Evolutionary conservation across 176 grass and related monocot species (phyloP), one percentile per base, ranked within the genome.

Genomic region (Musa itinerans): DNA sequence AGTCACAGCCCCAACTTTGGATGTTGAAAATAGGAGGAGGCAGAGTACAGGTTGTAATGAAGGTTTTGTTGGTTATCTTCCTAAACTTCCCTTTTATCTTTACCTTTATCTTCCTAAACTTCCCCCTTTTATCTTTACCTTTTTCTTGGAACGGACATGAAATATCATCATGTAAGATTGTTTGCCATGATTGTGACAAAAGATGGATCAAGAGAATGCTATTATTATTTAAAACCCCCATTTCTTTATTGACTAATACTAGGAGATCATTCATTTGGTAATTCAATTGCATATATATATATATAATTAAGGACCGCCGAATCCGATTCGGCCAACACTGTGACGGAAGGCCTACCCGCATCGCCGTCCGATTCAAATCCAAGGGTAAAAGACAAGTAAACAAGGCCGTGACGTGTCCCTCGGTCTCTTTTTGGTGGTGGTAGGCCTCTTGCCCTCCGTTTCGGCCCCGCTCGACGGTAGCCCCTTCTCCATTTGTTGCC

Each of bases 171-270:
- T 56, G 72, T 74, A 56, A 12, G 72, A 12, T 54, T 72, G 7
- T 72, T 21, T 72, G 69, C 69, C 69, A 56, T 27, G 53, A 29
- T 74, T 74, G 21, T 74, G 52, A 19, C 13, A 74, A 57, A 52
- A 74, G 22, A 27, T 29, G 21, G 16, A 74, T 56, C 23, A 27
- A 56, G 12, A 26, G 23, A 29, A 43, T 43, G 65, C 1, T 56
- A 74, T n/a, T 52, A 24, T 24, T 15, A 50, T 50, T 21, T 21
- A 19, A 50, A 10, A 71, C 17, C 17, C 68, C n/a, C 12, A 43
- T 50, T 20, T 71, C 12, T 50, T 71, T 9, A 52, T 69, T 19
- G 67, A 22, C 27, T 13, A 52, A 5, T 61, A 23, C 23, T 21
- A 16, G 64, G 2, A 66, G 15, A 15, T 10, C 22, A 29, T 67